Percentiles rank a stretch among this genome's conserved stretches.
phyloP scores from a whole-genome alignment of 1,139 yeast genomes.

The Spathaspora sp. region DNA sequence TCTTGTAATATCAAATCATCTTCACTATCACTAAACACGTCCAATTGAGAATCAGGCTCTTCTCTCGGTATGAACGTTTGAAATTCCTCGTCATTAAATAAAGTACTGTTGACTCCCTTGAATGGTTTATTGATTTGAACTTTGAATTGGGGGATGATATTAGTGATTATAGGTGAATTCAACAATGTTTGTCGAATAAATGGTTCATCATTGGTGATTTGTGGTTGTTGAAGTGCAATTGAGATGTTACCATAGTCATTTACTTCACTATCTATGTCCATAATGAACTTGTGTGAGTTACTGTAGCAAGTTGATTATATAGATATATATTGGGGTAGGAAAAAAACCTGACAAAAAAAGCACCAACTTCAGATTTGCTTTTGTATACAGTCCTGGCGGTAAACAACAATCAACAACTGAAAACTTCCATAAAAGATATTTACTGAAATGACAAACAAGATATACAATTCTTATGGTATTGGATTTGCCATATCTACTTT shows the following conservation, averaged over 20 bases:
- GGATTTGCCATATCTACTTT: constrained; percentile 20
- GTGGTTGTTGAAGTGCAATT: constrained; percentile 1
- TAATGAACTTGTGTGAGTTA: background rate
- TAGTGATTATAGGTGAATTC: constrained; percentile 36
- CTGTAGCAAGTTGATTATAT: background rate
- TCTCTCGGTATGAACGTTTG: constrained; percentile 37
- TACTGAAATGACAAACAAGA: constrained; percentile 10
- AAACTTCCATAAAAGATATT: no score
- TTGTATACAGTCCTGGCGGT: no score
- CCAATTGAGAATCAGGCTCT: constrained; percentile 39
- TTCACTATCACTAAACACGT: constrained; percentile 38
- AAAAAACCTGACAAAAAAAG: background rate
- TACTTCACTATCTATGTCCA: constrained; percentile 8
- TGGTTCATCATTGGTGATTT: constrained; percentile 6
- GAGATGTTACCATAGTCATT: constrained; percentile 8
- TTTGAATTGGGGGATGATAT: constrained; percentile 32
- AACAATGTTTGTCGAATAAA: constrained; percentile 36
- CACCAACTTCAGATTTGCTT: no score
- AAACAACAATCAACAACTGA: no score
- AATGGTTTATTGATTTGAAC: constrained; percentile 35
- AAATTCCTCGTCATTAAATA: constrained; percentile 40
- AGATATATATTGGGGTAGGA: background rate
- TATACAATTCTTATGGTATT: constrained; percentile 14
- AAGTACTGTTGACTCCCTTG: constrained; percentile 31
- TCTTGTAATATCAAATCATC: constrained; percentile 17